Evolutionary conservation across 208 protist genomes (phyloP), one percentile per base, ranked within the genome.

Genomic region (Trypanosoma cruzi): DNA sequence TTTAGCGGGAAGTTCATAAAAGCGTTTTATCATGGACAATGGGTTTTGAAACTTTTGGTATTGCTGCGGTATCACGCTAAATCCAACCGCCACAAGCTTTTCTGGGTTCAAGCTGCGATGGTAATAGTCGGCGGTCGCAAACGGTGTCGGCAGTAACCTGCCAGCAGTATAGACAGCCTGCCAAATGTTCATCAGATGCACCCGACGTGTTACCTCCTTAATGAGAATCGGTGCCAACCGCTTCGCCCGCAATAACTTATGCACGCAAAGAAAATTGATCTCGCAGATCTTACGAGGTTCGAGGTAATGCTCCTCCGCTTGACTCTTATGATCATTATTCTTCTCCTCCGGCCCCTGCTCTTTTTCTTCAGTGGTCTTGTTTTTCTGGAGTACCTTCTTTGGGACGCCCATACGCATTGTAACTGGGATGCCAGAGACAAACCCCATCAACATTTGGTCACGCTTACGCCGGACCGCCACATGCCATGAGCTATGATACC

Each of bases 211-310:
- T n/a, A 99, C 94, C 78, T 99, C 98, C 61, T 98, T 94, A 82
- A 99, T 99, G 11, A 99, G 84, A 44, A 99, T 89, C 0, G 99
- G 99, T 4, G 99, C 98, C 29, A 99, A 73, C 16, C 98, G 87
- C 82, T 99, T 99, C 20, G 86, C 76, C 20, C 99, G 90, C 24
- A 99, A 84, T 57, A 94, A 90, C 85, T 99, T 99, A 82, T 99
- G 98, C 8, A 99, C 97, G 73, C 99, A 99, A 0, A 99, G 88
- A 73, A 99, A 99, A 78, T 99, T 99, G 66, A 99, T 99, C 71
- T 99, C 98, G 49, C 98, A 98, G 73, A 99, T 98, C 36, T 65
- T 71, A 13, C 85, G 88, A 42, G 85, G 82, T 31, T 69, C 80
- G 24, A 79, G 57, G 65, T 85, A 60, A 56, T 67, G 37, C 18